Evolutionary conservation across 2,329 filamentous ascomycete genomes (phyloP).

Genomic region (Pseudopyricularia javanii): DNA sequence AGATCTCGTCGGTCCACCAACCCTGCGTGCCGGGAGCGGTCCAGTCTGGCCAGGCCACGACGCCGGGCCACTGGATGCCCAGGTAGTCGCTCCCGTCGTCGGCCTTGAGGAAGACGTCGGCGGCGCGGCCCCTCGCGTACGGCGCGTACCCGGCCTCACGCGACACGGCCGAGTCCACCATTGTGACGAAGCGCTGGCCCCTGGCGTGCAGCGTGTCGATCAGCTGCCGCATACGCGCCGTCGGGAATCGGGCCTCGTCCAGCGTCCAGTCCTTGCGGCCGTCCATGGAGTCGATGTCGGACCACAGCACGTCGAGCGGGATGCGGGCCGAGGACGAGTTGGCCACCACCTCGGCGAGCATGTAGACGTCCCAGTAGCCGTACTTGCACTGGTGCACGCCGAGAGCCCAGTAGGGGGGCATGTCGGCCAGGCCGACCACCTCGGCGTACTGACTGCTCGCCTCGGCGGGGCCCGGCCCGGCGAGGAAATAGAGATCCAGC

Average conservation of each 20-base stretch:
- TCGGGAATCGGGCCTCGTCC: constrained; percentile 49
- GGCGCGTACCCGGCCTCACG: constrained; percentile 46
- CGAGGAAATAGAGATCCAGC: constrained; percentile 70
- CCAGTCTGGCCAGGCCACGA: constrained; percentile 58
- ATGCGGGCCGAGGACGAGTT: constrained; percentile 54
- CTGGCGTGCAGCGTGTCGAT: constrained; percentile 49
- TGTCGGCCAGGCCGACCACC: constrained; percentile 58
- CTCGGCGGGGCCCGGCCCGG: constrained; percentile 55
- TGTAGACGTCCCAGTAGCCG: constrained; percentile 66
- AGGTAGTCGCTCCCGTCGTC: constrained; percentile 43
- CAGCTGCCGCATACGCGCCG: constrained; percentile 50
- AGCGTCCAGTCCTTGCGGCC: constrained; percentile 42
- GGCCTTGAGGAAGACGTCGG: constrained; percentile 41
- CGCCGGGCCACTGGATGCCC: constrained; percentile 64
- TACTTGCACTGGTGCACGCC: constrained; percentile 78
- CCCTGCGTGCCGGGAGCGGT: constrained; percentile 10
- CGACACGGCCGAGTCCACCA: constrained; percentile 53
- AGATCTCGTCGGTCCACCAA: constrained; percentile 54
- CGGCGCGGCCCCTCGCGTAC: constrained; percentile 48
- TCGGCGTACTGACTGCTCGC: constrained; percentile 57
- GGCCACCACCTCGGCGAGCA: constrained; percentile 52
- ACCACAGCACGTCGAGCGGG: constrained; percentile 64
- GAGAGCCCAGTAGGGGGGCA: constrained; percentile 74
- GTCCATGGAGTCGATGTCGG: constrained; percentile 62
- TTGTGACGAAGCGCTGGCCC: constrained; percentile 58